A percentile compares a stretch with the other conserved stretches of the same genome.
Conservation (phyloP, 2,329 filamentous ascomycete species). For the Pezizomycotina sp. region DNA sequence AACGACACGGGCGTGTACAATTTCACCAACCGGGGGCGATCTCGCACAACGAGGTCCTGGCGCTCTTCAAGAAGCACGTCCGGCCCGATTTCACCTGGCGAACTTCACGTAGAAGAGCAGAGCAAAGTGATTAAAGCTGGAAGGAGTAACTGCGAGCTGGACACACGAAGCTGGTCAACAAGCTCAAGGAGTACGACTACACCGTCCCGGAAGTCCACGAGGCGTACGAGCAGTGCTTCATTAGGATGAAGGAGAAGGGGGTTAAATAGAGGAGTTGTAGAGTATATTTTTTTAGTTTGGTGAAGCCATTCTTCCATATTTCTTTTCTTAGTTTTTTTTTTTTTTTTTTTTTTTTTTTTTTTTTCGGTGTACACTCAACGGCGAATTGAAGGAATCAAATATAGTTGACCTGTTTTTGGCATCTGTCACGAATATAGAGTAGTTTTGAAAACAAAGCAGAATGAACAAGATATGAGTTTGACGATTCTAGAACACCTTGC, state of each 20-base stretch:
- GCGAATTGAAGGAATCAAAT: too few species aligned
- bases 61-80: constrained; percentile 46
- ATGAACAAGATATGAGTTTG: too few species aligned
- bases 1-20: constrained; percentile 49
- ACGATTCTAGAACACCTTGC: too few species aligned
- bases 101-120: constrained; percentile 53
- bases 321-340: too few species aligned
- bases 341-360: too few species aligned
- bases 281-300: too few species aligned
- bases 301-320: too few species aligned
- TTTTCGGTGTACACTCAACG: too few species aligned
- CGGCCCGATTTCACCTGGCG: constrained; percentile 44
- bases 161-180: constrained; percentile 45
- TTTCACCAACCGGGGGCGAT: constrained; percentile 49
- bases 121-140: constrained; percentile 50
- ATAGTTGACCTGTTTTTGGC: too few species aligned
- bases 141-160: constrained; percentile 48
- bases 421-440: too few species aligned
- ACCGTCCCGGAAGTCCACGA: constrained; percentile 45
- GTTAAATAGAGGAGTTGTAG: constrained; percentile 32
- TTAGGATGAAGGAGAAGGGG: constrained; percentile 44
- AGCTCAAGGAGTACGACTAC: constrained; percentile 43
- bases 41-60: constrained; percentile 52
- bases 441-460: too few species aligned
- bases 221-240: constrained; percentile 43